Evolutionary conservation across 176 grass and related monocot species (phyloP).

Genomic region (Eleusine coracana): DNA sequence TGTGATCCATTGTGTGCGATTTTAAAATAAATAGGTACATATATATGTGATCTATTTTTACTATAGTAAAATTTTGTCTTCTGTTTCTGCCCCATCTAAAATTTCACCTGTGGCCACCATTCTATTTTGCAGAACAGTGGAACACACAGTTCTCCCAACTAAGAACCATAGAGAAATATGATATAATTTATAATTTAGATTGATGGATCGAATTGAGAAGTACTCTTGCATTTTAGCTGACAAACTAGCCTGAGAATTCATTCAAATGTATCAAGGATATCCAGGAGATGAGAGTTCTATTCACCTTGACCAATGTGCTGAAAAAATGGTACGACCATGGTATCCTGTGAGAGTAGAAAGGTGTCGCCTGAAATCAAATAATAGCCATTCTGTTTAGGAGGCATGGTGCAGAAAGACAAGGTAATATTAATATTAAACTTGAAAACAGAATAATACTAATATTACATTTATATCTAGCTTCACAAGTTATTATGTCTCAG

Average conservation of each 20-base stretch:
- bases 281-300: slow-evolving; percentile 15
- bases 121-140: background rate
- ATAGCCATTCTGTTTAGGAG: slow-evolving; percentile 36
- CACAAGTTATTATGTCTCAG: background rate
- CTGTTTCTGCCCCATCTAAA: too few relatives aligned
- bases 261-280: slow-evolving; percentile 4
- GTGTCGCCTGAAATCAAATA: slow-evolving; percentile 69
- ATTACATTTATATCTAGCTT: background rate
- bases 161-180: background rate
- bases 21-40: too few relatives aligned
- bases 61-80: too few relatives aligned
- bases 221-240: too few relatives aligned
- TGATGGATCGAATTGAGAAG: slow-evolving; percentile 8
- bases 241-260: background rate
- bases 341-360: slow-evolving; percentile 87
- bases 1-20: too few relatives aligned
- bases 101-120: too few relatives aligned
- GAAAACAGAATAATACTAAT: background rate
- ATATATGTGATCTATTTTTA: too few relatives aligned
- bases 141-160: background rate
- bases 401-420: slow-evolving; percentile 7
- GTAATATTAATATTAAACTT: background rate
- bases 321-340: slow-evolving; percentile 90
- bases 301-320: slow-evolving; percentile 94
- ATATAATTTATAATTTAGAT: background rate